These are phyloP conservation scores for Diaporthe australafricana DNA, from an alignment of 2,329 filamentous ascomycete genomes.

Conservation along the genomic window DNA sequence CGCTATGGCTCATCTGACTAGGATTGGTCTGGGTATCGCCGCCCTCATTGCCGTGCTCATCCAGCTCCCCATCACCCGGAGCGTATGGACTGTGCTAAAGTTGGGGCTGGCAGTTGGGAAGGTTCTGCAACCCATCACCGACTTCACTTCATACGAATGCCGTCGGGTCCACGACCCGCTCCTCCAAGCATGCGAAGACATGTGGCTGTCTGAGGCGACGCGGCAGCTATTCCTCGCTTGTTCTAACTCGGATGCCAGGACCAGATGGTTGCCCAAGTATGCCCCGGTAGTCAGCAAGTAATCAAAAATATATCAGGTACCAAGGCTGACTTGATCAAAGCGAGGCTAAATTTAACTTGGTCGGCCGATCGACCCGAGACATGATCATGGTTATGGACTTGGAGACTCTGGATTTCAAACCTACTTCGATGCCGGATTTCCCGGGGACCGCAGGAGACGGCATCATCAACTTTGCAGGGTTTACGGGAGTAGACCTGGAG, in stretches of 20 bases:
- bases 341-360: constrained; percentile 41
- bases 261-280: constrained; percentile 45
- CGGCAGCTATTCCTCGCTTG: constrained; percentile 47
- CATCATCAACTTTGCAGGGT: constrained; percentile 45
- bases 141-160: constrained; percentile 46
- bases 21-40: not conserved
- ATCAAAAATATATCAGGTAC: not conserved
- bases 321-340: not conserved
- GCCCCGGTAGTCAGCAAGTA: not conserved
- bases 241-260: constrained; percentile 39
- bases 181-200: constrained; percentile 47
- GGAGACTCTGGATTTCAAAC: constrained; percentile 44
- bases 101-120: constrained; percentile 42
- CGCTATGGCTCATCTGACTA: not conserved
- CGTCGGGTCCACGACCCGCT: constrained; percentile 43
- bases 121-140: constrained; percentile 42
- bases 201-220: constrained; percentile 47
- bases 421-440: constrained; percentile 44
- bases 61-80: constrained; percentile 4
- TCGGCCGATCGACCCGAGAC: constrained; percentile 46
- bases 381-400: constrained; percentile 48
- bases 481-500: constrained; percentile 45
- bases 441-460: constrained; percentile 47
- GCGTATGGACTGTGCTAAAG: constrained; percentile 33
- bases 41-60: constrained; percentile 10